Percentiles rank a stretch among this genome's conserved stretches.
Conservation (phyloP, 768 basidiomycete species). For the Zangia roseola region DNA sequence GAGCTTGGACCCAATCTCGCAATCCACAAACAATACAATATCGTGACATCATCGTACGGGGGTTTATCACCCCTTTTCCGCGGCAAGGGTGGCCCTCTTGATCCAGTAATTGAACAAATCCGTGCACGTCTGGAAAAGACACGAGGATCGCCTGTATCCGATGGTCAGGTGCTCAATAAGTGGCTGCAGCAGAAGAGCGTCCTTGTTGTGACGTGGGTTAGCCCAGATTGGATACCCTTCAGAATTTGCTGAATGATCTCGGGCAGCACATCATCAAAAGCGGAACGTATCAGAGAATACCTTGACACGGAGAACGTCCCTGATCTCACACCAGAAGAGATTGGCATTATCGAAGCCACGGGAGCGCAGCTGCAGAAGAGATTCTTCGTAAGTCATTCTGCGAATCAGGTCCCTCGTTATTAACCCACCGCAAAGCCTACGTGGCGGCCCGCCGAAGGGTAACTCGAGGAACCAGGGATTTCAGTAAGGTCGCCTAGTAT, state of each 20-base stretch:
- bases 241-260: neutral
- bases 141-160: constrained; percentile 26
- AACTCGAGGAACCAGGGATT: neutral
- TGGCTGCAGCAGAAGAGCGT: constrained; percentile 31
- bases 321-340: constrained; percentile 26
- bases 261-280: constrained; percentile 34
- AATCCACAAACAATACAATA: constrained; percentile 34
- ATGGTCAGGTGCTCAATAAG: constrained; percentile 29
- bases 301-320: constrained; percentile 29
- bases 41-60: constrained; percentile 40
- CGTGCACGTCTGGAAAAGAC: constrained; percentile 28
- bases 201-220: constrained; percentile 32
- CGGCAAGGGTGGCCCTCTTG: constrained; percentile 38
- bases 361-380: constrained; percentile 24
- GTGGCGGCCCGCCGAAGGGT: constrained; percentile 23
- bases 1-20: constrained; percentile 36
- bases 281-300: constrained; percentile 33
- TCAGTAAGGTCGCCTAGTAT: neutral
- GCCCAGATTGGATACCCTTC: neutral
- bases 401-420: neutral
- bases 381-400: constrained; percentile 23
- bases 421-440: constrained; percentile 9
- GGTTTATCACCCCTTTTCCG: constrained; percentile 41
- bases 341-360: constrained; percentile 24
- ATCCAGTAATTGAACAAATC: constrained; percentile 36